These are phyloP conservation scores for Rhynchosporium agropyri DNA, from an alignment of 2,329 filamentous ascomycete species.

Conservation along the genomic window DNA sequence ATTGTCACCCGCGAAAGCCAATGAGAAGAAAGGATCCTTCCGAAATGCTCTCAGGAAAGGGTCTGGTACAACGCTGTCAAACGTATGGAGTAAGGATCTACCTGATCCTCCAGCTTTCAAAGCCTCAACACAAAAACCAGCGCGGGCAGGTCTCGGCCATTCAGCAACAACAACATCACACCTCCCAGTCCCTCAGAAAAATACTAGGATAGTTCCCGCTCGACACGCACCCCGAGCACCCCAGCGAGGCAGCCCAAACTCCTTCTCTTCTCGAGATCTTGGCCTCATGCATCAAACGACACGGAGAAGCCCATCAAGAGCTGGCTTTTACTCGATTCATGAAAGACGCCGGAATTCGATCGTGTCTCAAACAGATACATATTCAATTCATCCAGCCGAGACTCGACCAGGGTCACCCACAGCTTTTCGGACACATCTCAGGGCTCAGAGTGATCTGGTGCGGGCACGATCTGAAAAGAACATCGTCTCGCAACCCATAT, in stretches of 20 bases:
- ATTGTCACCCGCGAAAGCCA: conserved; percentile 37
- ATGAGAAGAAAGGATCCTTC: conserved; percentile 51
- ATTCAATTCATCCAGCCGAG: conserved; percentile 46
- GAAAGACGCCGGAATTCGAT: conserved; percentile 55
- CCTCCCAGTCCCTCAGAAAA: conserved; percentile 41
- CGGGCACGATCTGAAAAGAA: conserved; percentile 45
- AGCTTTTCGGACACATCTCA: conserved; percentile 39
- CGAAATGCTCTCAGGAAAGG: conserved; percentile 57
- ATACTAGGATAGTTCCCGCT: conserved; percentile 41
- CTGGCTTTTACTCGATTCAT: conserved; percentile 55
- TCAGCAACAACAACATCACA: conserved; percentile 37
- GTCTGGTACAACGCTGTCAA: conserved; percentile 50
- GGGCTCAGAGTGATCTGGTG: conserved; percentile 40
- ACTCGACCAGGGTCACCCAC: conserved; percentile 51
- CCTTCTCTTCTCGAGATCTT: conserved; percentile 47
- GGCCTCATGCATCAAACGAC: conserved; percentile 33
- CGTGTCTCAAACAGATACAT: conserved; percentile 26
- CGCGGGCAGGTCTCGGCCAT: conserved; percentile 34
- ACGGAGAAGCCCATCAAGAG: conserved; percentile 48
- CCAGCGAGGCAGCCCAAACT: conserved; percentile 45
- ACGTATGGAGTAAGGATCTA: conserved; percentile 54
- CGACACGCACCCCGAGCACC: conserved; percentile 44
- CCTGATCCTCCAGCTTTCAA: conserved; percentile 31
- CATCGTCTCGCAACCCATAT: conserved; percentile 30
- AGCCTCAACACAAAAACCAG: conserved; percentile 29